A percentile compares a stretch with the other conserved stretches of the same genome.
Conservation (phyloP, 306 rosid genomes). For the Castanea crenata region DNA sequence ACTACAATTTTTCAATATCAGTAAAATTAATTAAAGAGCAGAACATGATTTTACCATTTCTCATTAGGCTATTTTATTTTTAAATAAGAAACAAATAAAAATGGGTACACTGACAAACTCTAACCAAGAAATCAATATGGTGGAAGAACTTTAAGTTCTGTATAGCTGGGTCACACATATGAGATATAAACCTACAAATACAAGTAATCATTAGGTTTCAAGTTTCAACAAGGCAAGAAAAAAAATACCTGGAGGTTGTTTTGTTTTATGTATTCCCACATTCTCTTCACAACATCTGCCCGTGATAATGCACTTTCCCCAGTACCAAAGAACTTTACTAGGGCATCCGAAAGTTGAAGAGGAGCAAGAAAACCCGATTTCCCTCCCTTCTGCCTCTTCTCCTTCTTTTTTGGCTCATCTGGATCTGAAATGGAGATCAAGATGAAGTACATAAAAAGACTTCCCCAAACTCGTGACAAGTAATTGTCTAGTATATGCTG, state of each 20-base stretch:
- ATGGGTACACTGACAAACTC: background rate
- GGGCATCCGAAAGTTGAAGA: constrained; percentile 71
- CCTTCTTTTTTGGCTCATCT: constrained; percentile 50
- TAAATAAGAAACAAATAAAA: background rate
- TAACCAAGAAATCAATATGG: background rate
- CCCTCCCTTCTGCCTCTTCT: constrained; percentile 67
- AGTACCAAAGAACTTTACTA: constrained; percentile 61
- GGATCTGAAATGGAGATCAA: constrained; percentile 33
- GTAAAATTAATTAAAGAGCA: background rate
- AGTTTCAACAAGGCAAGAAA: constrained; percentile 11
- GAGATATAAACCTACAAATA: background rate
- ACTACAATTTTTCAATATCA: background rate
- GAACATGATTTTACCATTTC: background rate
- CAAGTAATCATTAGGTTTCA: background rate
- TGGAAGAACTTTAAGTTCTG: too few species aligned
- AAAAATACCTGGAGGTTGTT: constrained; percentile 72
- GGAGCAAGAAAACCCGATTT: constrained; percentile 77
- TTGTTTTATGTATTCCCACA: constrained; percentile 76
- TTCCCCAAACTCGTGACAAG: background rate
- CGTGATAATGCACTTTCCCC: constrained; percentile 69
- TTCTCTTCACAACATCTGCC: constrained; percentile 59
- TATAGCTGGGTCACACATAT: too few species aligned
- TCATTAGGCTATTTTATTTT: background rate
- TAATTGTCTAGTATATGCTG: constrained; percentile 16
- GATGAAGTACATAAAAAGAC: constrained; percentile 1